Conservation (phyloP, 2,329 filamentous ascomycete genomes). For the Hypoxylon sp. region DNA sequence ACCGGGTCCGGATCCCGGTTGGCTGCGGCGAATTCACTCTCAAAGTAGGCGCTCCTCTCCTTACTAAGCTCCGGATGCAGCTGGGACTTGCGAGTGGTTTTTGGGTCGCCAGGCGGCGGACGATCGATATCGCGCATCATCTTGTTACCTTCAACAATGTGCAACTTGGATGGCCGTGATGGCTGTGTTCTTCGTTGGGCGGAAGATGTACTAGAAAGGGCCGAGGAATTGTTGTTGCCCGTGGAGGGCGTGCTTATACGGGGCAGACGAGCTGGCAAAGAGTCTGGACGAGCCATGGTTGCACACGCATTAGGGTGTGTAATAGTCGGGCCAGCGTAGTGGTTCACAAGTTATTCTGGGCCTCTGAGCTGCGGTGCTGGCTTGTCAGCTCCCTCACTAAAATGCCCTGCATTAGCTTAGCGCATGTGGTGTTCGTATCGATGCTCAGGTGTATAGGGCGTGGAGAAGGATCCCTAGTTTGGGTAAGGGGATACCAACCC, state of each 20-base stretch:
- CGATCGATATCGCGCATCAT: constrained; percentile 59
- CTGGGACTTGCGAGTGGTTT: constrained; percentile 53
- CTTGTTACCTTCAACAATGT: constrained; percentile 57
- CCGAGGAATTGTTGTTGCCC: constrained; percentile 25
- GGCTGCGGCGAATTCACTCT: constrained; percentile 60
- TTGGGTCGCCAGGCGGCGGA: constrained; percentile 58
- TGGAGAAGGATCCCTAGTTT: constrained; percentile 30
- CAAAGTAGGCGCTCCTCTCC: constrained; percentile 62
- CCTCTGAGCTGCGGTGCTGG: constrained; percentile 22
- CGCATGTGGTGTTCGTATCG: constrained; percentile 39
- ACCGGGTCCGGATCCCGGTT: constrained; percentile 54
- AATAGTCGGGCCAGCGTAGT: constrained; percentile 27
- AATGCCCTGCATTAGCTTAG: constrained; percentile 36
- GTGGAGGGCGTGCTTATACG: constrained; percentile 35
- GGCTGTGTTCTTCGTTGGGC: constrained; percentile 54
- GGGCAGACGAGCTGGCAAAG: constrained; percentile 40
- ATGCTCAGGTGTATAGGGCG: constrained; percentile 23
- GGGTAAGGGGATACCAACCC: constrained; percentile 30
- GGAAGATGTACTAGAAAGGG: constrained; percentile 48
- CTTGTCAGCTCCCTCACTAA: constrained; percentile 31
- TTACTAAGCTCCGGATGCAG: constrained; percentile 54
- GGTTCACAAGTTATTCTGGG: constrained; percentile 22
- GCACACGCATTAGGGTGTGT: constrained; percentile 28
- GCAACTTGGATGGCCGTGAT: constrained; percentile 45
- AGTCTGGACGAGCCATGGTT: constrained; percentile 45